Conservation (phyloP, 2,329 filamentous ascomycete species). For the Dactylellina drechsleri region DNA sequence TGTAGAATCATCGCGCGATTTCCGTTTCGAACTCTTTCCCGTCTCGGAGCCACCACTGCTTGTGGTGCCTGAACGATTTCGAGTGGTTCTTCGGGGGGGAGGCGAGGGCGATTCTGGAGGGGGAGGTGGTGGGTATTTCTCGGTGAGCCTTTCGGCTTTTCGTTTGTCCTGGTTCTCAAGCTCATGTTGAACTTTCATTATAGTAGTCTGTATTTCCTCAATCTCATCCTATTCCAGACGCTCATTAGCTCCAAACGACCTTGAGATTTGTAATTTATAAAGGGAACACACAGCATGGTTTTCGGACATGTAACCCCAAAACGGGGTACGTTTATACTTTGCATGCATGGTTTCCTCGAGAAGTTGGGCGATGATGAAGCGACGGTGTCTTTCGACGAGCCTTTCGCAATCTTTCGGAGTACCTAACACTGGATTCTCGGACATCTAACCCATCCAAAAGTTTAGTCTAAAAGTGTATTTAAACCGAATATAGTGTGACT, state of each 20-base stretch:
- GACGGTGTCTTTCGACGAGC: conserved; percentile 30
- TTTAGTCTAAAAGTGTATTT: neutral
- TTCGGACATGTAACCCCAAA: conserved; percentile 37
- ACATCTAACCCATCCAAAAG: conserved; percentile 11
- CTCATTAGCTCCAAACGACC: neutral
- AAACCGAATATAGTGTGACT: neutral
- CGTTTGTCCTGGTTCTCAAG: conserved; percentile 28
- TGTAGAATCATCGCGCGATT: conserved; percentile 45
- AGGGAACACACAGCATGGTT: conserved; percentile 14
- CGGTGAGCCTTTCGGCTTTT: conserved; percentile 39
- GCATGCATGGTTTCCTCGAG: conserved; percentile 23
- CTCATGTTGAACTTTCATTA: conserved; percentile 31
- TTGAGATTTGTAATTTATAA: neutral
- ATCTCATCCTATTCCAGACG: conserved; percentile 35
- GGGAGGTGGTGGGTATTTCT: neutral
- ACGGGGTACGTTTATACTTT: conserved; percentile 37
- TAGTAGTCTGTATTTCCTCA: conserved; percentile 28
- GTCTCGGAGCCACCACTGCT: conserved; percentile 44
- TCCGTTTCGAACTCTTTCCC: conserved; percentile 31
- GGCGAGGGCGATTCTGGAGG: conserved; percentile 8
- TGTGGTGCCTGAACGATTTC: conserved; percentile 38
- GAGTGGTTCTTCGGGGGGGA: neutral
- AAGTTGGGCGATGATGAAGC: conserved; percentile 50
- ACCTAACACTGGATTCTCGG: conserved; percentile 31
- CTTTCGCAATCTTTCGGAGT: conserved; percentile 21